These are phyloP conservation scores for Antitrichia curtipendula DNA, from an alignment of 225 moss, liverwort and hornwort genomes.

Conservation along the genomic window DNA sequence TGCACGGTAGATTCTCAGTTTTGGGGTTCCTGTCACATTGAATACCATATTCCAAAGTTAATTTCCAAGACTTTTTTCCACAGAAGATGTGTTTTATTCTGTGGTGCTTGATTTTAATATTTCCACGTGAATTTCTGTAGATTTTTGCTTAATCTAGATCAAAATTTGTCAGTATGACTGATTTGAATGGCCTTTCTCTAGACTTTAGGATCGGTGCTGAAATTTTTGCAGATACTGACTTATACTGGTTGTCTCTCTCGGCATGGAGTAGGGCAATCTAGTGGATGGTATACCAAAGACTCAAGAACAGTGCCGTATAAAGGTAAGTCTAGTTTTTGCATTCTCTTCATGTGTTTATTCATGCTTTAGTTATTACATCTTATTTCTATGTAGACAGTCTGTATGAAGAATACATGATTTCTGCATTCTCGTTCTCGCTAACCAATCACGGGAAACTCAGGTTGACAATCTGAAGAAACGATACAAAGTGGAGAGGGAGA, in stretches of 20 bases:
- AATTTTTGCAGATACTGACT: background rate
- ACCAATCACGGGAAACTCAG: background rate
- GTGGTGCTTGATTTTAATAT: background rate
- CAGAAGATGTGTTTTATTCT: background rate
- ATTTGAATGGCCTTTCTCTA: background rate
- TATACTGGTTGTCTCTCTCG: background rate
- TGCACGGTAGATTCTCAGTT: background rate
- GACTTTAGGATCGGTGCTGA: background rate
- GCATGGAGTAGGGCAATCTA: conserved; percentile 13
- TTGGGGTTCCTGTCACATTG: background rate
- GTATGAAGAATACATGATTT: background rate
- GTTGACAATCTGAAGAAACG: conserved; percentile 56
- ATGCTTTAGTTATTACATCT: background rate
- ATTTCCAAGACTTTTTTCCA: background rate
- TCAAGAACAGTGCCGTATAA: conserved; percentile 53
- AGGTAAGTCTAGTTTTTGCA: background rate
- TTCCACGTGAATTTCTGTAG: background rate
- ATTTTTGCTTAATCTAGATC: background rate
- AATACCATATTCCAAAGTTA: background rate
- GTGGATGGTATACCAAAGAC: conserved; percentile 39
- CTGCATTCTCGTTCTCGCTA: background rate
- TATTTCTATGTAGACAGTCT: background rate
- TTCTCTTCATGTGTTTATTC: background rate
- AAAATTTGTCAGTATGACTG: background rate
- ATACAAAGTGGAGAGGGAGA: conserved; percentile 54